Conservation (phyloP, 495 filamentous ascomycete species). For the Annulohypoxylon stygium region DNA sequence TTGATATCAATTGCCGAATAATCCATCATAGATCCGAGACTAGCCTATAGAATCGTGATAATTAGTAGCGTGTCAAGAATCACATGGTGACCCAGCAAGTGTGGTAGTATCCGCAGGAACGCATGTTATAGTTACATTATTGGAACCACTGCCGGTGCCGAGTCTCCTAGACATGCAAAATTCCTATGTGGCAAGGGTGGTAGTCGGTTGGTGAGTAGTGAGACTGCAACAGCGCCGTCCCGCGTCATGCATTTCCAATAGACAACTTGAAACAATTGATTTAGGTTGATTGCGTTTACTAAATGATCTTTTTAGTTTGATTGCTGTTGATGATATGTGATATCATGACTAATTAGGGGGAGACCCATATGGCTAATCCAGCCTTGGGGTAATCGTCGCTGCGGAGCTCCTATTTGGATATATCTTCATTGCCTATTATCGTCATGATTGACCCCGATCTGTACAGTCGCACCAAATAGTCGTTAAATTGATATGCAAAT, state of each 20-base stretch:
- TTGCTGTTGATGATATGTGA: not conserved
- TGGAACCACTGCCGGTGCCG: slow-evolving; percentile 8
- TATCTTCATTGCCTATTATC: not conserved
- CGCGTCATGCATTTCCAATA: not conserved
- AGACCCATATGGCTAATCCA: not conserved
- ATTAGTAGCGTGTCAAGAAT: not conserved
- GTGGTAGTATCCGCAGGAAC: not conserved
- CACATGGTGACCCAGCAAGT: not conserved
- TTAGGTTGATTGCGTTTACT: not conserved
- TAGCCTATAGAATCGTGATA: not conserved
- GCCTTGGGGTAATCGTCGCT: not conserved
- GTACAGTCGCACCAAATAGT: not conserved
- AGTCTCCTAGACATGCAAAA: not conserved
- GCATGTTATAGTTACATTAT: slow-evolving; percentile 14
- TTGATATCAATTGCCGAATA: not conserved
- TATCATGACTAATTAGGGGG: not conserved
- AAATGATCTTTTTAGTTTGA: not conserved
- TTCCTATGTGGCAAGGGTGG: slow-evolving; percentile 8
- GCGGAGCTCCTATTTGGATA: not conserved
- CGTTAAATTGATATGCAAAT: not conserved
- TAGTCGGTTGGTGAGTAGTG: not conserved
- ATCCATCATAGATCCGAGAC: not conserved
- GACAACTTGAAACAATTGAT: not conserved
- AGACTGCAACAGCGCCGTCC: not conserved
- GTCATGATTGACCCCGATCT: not conserved